Evolutionary conservation across 2,329 filamentous ascomycete genomes (phyloP), one percentile per base, ranked within the genome.

Genomic region (Trichoderma sp.): DNA sequence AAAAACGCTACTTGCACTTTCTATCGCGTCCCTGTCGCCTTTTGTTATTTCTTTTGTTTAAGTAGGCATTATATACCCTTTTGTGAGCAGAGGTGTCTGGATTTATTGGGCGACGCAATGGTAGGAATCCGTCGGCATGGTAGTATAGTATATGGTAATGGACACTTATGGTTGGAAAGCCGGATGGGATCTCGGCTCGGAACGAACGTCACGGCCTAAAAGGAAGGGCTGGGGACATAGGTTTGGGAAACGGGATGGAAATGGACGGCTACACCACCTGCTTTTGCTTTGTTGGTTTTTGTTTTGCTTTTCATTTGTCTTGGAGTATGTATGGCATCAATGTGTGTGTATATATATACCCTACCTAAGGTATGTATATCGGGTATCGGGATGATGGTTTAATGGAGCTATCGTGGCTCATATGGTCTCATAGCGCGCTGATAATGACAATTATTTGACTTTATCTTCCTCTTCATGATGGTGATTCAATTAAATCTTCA

Each of bases 1-100:
- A 47, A 47, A 24, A n/a, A 24, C 6, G 24, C 30, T 15, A 5
- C 14, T 32, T n/a, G 8, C 39, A 34, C 15, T 47, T 58, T 60
- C 24, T 34, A 39, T 47, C 26, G 9, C 28, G 18, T 18, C n/a
- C 57, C 28, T n/a, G 3, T 11, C 57, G 18, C 18, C 28, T 3
- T n/a, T 51, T 47, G 12, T 21, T 57, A 26, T 36, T 36, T 62
- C 53, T 34, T 62, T 32, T 67, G 26, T 67, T 62, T n/a, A 15
- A 70, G 30, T 72, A 72, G 70, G 70, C 72, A 73, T 73, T 61
- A 70, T 73, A 73, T 73, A 73, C 72, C 72, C 72, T 72, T 56
- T 73, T 67, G 51, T 71, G 32, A 58, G 32, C 15, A 72, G 57
- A n/a, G 21, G 56, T 47, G 34, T 36, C 34, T 36, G 34, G 34